A percentile compares a stretch with the other conserved stretches of the same genome.
Evolutionary conservation across 1,139 yeast genomes (phyloP).

Genomic region (Pichia sp.): DNA sequence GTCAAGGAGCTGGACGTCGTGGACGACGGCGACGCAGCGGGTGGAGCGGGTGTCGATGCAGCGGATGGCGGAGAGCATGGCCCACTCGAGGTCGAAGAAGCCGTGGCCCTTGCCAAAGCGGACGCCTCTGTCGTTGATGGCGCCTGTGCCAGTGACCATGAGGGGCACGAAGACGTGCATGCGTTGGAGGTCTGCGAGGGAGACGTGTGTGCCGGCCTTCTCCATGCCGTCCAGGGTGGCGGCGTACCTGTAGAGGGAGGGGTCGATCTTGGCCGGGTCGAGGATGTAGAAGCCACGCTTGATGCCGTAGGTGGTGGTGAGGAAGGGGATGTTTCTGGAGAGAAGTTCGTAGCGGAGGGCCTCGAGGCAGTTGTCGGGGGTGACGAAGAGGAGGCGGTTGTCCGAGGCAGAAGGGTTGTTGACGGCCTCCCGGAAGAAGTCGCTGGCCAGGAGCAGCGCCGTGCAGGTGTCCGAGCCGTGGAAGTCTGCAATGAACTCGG

Average conservation of each 20-base stretch:
- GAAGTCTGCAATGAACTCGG: conserved; percentile 31
- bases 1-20: conserved; percentile 28
- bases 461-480: conserved; percentile 26
- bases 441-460: conserved; percentile 12
- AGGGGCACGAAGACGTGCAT: conserved; percentile 16
- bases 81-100: conserved; percentile 31
- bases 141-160: conserved; percentile 32
- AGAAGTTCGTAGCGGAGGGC: conserved; percentile 23
- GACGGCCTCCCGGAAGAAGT: conserved; percentile 15
- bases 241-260: conserved; percentile 21
- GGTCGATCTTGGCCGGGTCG: conserved; percentile 26
- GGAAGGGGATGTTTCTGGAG: conserved; percentile 22
- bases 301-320: conserved; percentile 31
- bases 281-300: conserved; percentile 27
- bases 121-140: conserved; percentile 28
- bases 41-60: conserved; percentile 21
- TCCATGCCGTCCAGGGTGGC: conserved; percentile 31
- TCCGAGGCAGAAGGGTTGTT: not conserved
- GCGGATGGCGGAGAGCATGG: conserved; percentile 26
- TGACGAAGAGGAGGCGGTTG: conserved; percentile 22
- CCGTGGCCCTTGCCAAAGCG: conserved; percentile 32
- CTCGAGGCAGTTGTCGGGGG: conserved; percentile 31
- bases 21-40: conserved; percentile 29
- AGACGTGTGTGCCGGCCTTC: conserved; percentile 20
- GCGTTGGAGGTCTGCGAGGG: conserved; percentile 20